Percentiles rank a stretch among this genome's conserved stretches.
Evolutionary conservation across 768 basidiomycete genomes (phyloP).

Genomic region (Tubosaeta brunneosetosa): DNA sequence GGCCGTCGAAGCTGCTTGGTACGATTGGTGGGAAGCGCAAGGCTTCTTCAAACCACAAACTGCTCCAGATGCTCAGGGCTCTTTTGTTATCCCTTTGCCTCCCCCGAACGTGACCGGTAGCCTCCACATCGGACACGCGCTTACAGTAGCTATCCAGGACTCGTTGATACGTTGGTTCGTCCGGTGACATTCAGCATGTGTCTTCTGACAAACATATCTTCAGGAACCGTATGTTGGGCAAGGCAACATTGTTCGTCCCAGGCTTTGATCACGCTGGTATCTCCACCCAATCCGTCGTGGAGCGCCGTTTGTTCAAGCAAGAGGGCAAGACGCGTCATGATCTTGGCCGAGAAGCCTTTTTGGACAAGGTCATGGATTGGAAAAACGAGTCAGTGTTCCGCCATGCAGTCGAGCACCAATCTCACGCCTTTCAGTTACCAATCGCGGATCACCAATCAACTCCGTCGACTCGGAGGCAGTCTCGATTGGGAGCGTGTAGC

Average conservation of each 20-base stretch:
- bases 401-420: background rate
- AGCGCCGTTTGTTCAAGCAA: constrained; percentile 83
- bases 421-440: constrained; percentile 63
- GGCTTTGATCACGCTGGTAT: constrained; percentile 99
- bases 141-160: constrained; percentile 92
- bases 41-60: constrained; percentile 85
- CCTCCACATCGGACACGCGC: constrained; percentile 91
- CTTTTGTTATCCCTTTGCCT: constrained; percentile 84
- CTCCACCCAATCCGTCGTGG: constrained; percentile 96
- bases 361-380: constrained; percentile 92
- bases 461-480: constrained; percentile 84
- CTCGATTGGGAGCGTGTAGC: constrained; percentile 93
- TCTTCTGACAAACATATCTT: background rate
- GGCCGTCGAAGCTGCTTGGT: constrained; percentile 93
- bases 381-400: constrained; percentile 80
- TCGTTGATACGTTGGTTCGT: constrained; percentile 80
- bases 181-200: background rate
- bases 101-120: constrained; percentile 97
- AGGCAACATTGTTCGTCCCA: constrained; percentile 80
- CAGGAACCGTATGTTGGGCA: constrained; percentile 96
- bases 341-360: constrained; percentile 88
- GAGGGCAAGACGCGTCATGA: constrained; percentile 85
- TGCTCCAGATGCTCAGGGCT: constrained; percentile 55
- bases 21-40: constrained; percentile 93
- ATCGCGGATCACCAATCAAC: constrained; percentile 83